These are phyloP conservation scores for Poteriospumella lacustris DNA, from an alignment of 108 stramenopile species.

Conservation along the genomic window DNA sequence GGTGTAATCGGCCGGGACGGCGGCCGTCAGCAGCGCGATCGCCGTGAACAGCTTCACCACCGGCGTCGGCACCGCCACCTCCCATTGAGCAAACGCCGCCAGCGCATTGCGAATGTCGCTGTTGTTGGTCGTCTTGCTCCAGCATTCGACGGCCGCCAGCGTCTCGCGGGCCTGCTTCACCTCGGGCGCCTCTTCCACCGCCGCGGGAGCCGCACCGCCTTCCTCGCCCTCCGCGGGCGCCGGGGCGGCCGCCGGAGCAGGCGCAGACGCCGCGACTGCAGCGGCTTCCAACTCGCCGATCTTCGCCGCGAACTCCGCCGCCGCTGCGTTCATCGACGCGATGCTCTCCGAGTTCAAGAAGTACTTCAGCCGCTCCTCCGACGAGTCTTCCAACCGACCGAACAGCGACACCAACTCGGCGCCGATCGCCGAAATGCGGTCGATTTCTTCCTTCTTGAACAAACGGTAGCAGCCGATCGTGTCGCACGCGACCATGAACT, in stretches of 20 bases:
- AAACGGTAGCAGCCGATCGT: background rate
- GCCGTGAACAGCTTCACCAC: too few species aligned
- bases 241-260: background rate
- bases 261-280: background rate
- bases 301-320: background rate
- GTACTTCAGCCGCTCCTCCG: background rate
- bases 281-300: background rate
- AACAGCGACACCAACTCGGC: background rate
- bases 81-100: too few species aligned
- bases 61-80: too few species aligned
- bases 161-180: too few species aligned
- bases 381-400: background rate
- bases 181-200: too few species aligned
- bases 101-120: too few species aligned
- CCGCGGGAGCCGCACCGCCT: background rate
- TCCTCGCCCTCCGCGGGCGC: background rate
- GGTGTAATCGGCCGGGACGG: too few species aligned
- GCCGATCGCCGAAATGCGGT: background rate
- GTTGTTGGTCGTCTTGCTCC: too few species aligned
- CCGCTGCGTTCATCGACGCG: background rate
- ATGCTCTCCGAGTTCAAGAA: background rate
- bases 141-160: too few species aligned
- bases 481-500: background rate
- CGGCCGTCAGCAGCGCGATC: too few species aligned
- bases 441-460: background rate